Base-by-base conservation (phyloP, 306 rosid species). In the Medicago lupulina region DNA sequence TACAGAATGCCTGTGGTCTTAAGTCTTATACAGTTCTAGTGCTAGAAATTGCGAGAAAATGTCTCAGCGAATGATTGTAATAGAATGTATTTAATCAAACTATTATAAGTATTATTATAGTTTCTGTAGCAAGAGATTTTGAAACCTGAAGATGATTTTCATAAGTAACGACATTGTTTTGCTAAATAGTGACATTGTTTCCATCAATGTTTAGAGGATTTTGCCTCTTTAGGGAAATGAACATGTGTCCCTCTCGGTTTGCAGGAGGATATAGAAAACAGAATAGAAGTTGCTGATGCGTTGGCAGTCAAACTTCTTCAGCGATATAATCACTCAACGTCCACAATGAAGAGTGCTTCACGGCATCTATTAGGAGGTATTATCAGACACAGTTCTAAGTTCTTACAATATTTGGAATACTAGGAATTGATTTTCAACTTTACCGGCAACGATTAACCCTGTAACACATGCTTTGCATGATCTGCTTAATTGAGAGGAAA, bases 311-410 rank as follows among this genome's bases (percentile, higher is more conserved):
- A 95, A 82, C 97, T 95, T 83, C 87, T 85, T 70, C 93, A 89
- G 75, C 93, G 97, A n/a, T 87, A 81, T 71, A 92, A 95, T 79
- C 83, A 83, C 71, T 95, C 97, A 6, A 89, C 71, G 39, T 89
- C 97, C 28, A 85, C 96, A 44, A 89, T 90, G 96, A 90, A 86
- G 87, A 80, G 88, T 38, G 83, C 96, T 64, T 92, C 99, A 15
- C 97, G 87, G 47, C 91, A 90, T 84, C 83, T 95, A 82, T 89
- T 92, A n/a, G 97, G 83, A 92, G 97, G 99, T 95, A 85, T 69
- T 74, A 34, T 74, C 70, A 36, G 67, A 39, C 61, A 43, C 54
- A 25, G 21, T 49, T 71, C 38, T 66, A 58, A 31, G 38, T 25
- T 76, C 41, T 71, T 60, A 28, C 60, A 79, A 41, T 67, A 34